phyloP scores from a whole-genome alignment of 805 yeast species.

The Metschnikowia henanensis region DNA sequence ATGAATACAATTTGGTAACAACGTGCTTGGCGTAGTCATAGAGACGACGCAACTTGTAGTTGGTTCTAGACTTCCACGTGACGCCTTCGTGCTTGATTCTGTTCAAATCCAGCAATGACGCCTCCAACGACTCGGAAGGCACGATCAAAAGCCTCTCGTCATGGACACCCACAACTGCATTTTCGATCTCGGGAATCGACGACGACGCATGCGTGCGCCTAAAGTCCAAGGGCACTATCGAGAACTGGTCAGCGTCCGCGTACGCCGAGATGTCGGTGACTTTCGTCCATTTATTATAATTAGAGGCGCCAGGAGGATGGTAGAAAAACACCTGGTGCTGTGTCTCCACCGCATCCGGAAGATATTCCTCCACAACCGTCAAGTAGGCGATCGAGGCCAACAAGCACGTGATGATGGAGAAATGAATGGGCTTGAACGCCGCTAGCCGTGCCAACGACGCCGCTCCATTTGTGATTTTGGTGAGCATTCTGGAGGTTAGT shows the following conservation, averaged over 20 bases:
- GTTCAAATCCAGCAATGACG: slow-evolving; percentile 24
- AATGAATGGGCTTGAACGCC: slow-evolving; percentile 85
- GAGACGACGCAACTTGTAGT: slow-evolving; percentile 55
- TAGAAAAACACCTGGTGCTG: slow-evolving; percentile 29
- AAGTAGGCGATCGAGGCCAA: slow-evolving; percentile 81
- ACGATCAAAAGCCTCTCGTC: slow-evolving; percentile 45
- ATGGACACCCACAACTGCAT: slow-evolving; percentile 37
- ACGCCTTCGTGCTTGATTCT: slow-evolving; percentile 42
- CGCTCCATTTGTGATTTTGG: slow-evolving; percentile 30
- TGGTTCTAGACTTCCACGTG: slow-evolving; percentile 61
- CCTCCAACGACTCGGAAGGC: slow-evolving; percentile 27
- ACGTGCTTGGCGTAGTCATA: slow-evolving; percentile 49
- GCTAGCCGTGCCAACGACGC: slow-evolving; percentile 53
- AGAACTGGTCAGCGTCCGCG: slow-evolving; percentile 46
- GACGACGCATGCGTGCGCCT: slow-evolving; percentile 40
- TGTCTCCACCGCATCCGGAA: slow-evolving; percentile 44
- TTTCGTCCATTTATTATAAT: slow-evolving; percentile 47
- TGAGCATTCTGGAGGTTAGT: slow-evolving; percentile 25
- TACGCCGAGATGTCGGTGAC: slow-evolving; percentile 43
- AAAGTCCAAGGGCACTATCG: slow-evolving; percentile 59
- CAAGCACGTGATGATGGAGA: slow-evolving; percentile 68
- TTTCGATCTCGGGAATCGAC: slow-evolving; percentile 42
- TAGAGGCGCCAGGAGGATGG: slow-evolving; percentile 36
- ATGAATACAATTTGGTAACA: slow-evolving; percentile 39
- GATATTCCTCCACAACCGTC: slow-evolving; percentile 67